phyloP scores from a whole-genome alignment of 2,329 filamentous ascomycete species.

The Cladophialophora yegresii region DNA sequence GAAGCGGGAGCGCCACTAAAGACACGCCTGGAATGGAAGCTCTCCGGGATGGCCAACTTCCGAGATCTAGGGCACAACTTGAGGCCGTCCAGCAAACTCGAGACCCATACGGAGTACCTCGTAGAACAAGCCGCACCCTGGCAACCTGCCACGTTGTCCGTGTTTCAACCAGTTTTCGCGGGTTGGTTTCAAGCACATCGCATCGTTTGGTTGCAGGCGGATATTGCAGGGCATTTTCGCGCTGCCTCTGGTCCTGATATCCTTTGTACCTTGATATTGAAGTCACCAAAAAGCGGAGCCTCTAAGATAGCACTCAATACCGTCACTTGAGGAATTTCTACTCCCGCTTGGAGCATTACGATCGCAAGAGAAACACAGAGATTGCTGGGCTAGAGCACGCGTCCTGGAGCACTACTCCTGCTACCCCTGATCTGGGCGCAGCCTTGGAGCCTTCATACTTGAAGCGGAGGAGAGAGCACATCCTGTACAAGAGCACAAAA shows the following conservation, averaged over 20 bases:
- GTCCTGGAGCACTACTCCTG: neutral
- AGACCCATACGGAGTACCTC: no score
- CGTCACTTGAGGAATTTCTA: neutral
- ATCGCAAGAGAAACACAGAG: neutral
- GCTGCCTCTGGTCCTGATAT: neutral
- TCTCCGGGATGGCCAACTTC: conserved; percentile 4
- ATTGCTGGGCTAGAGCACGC: neutral
- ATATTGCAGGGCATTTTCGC: neutral
- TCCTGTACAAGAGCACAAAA: neutral
- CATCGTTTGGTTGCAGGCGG: neutral
- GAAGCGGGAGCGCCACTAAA: conserved; percentile 3
- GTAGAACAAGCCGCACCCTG: neutral
- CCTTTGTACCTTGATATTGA: neutral
- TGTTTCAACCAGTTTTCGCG: neutral
- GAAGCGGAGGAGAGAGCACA: neutral
- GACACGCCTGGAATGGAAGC: neutral
- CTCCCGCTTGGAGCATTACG: neutral
- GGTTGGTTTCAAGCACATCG: neutral
- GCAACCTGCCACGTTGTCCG: neutral
- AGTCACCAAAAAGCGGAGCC: neutral
- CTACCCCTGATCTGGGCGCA: neutral
- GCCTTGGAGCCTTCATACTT: neutral
- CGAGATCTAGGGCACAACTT: conserved; percentile 1
- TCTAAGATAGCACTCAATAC: neutral
- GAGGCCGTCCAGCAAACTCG: neutral